Percentiles rank a stretch among this genome's conserved stretches.
Evolutionary conservation across 176 grass and related monocot species (phyloP).

Genomic region (Hsuehochloa calcarea): DNA sequence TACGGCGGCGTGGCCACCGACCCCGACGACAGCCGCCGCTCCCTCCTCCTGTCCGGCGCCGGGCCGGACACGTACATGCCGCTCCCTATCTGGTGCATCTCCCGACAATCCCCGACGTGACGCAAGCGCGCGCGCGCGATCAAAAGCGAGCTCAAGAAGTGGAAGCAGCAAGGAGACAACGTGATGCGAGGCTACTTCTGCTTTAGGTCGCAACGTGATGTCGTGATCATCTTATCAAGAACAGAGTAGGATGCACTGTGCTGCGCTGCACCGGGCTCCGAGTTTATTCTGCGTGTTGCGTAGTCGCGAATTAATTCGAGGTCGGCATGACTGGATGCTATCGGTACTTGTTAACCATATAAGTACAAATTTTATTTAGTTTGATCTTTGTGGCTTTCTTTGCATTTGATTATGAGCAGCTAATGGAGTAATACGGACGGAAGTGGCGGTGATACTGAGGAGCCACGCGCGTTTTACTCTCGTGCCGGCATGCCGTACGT

Average conservation of each 20-base stretch:
- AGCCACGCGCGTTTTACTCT: slow-evolving; percentile 1
- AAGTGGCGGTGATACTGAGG: slow-evolving; percentile 25
- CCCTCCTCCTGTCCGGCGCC: slow-evolving; percentile 60
- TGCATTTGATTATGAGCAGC: neutral
- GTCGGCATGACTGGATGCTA: slow-evolving; percentile 15
- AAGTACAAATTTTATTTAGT: neutral
- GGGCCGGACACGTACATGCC: slow-evolving; percentile 92
- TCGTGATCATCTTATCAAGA: slow-evolving; percentile 49
- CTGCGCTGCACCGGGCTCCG: neutral
- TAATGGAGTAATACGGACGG: slow-evolving; percentile 1
- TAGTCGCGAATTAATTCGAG: slow-evolving; percentile 47
- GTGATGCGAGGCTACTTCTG: neutral
- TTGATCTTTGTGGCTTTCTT: neutral
- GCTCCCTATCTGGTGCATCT: slow-evolving; percentile 67
- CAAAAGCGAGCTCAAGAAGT: neutral
- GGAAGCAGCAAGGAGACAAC: neutral
- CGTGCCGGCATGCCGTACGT: neutral
- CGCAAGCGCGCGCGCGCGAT: neutral
- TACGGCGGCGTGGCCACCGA: slow-evolving; percentile 64
- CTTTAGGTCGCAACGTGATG: slow-evolving; percentile 38
- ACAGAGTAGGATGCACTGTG: slow-evolving; percentile 20
- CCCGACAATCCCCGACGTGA: neutral
- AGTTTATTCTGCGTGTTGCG: slow-evolving; percentile 12
- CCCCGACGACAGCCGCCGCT: slow-evolving; percentile 47
- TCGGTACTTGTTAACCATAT: neutral